Evolutionary conservation across 805 yeast species (phyloP).

Genomic region (Komagataella pastoris): DNA sequence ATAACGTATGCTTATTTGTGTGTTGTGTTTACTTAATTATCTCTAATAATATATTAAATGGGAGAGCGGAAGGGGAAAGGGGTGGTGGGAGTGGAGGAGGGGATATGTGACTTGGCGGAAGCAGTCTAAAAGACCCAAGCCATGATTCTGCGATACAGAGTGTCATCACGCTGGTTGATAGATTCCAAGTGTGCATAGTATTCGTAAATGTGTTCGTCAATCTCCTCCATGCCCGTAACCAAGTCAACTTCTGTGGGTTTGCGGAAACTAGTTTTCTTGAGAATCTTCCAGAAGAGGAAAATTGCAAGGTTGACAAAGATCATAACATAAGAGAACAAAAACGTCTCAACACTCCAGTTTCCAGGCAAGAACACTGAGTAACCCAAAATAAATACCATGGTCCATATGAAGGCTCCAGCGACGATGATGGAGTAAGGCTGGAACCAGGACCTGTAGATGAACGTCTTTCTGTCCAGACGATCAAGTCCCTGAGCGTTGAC

Average conservation of each 20-base stretch:
- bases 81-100: too few species aligned
- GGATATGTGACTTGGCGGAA: background rate
- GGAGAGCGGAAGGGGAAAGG: background rate
- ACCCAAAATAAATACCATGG: slow-evolving; percentile 20
- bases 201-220: slow-evolving; percentile 23
- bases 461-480: slow-evolving; percentile 21
- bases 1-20: too few species aligned
- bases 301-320: slow-evolving; percentile 25
- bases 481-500: slow-evolving; percentile 24
- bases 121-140: background rate
- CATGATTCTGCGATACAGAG: background rate
- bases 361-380: slow-evolving; percentile 27
- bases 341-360: slow-evolving; percentile 21
- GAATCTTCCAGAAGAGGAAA: slow-evolving; percentile 21
- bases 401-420: slow-evolving; percentile 14
- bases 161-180: background rate
- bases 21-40: background rate
- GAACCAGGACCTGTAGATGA: slow-evolving; percentile 29
- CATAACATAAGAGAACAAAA: slow-evolving; percentile 28
- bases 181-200: slow-evolving; percentile 9
- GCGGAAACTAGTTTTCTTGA: slow-evolving; percentile 22
- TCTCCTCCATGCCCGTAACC: slow-evolving; percentile 22
- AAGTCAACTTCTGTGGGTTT: slow-evolving; percentile 23
- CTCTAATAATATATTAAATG: background rate
- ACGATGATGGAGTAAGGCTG: slow-evolving; percentile 23